These are phyloP conservation scores for Saccharomyces pastorianus DNA, from an alignment of 1,139 yeast genomes.

Conservation along the genomic window DNA sequence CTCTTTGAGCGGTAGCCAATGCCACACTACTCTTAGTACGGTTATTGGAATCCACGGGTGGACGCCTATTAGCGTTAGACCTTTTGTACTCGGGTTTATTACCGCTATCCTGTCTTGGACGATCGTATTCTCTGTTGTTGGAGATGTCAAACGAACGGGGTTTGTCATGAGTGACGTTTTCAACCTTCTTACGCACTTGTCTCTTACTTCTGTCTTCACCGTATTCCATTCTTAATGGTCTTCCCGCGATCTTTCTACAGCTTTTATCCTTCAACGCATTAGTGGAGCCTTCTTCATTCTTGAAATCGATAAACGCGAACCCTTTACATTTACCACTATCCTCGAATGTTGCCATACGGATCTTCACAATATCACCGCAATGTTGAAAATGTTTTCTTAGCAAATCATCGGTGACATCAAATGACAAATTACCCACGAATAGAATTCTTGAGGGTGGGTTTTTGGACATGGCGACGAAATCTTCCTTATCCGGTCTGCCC, in stretches of 20 bases:
- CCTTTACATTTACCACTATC: constrained; percentile 96
- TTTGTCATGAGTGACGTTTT: constrained; percentile 10
- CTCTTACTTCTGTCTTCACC: constrained; percentile 93
- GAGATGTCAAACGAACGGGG: not conserved
- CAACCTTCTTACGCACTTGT: constrained; percentile 30
- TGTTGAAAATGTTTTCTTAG: constrained; percentile 70
- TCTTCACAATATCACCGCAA: constrained; percentile 65
- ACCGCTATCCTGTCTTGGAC: not conserved
- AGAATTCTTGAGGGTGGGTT: constrained; percentile 85
- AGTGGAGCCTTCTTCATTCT: constrained; percentile 72
- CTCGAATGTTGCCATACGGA: constrained; percentile 95
- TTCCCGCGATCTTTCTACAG: constrained; percentile 58
- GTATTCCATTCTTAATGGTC: constrained; percentile 78
- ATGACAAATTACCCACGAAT: constrained; percentile 88
- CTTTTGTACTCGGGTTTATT: constrained; percentile 6
- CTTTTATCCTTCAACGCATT: constrained; percentile 68
- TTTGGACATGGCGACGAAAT: constrained; percentile 41
- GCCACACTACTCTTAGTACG: constrained; percentile 79
- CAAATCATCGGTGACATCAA: constrained; percentile 80
- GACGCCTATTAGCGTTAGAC: constrained; percentile 8
- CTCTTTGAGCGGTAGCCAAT: constrained; percentile 82
- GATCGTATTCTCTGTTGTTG: not conserved
- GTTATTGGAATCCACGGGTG: constrained; percentile 30
- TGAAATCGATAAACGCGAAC: constrained; percentile 86
- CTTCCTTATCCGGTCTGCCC: constrained; percentile 72